Evolutionary conservation across 1,284 basidiomycete species (phyloP).

Genomic region (Malassezia furfur): DNA sequence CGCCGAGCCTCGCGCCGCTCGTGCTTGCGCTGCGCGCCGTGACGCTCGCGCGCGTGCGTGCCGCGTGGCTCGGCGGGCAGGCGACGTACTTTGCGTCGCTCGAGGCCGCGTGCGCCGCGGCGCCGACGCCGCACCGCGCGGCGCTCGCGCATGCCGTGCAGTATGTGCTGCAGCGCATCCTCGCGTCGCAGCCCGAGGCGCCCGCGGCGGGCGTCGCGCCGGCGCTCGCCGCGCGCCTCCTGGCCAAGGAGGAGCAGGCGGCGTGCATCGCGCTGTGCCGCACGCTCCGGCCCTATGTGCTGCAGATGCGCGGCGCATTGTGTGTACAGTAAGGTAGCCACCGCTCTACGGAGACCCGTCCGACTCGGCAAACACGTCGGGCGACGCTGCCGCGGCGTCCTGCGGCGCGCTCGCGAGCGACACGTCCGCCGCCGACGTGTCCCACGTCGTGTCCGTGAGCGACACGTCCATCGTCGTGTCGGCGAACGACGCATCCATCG

Average conservation of each 20-base stretch:
- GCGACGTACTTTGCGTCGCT: not conserved
- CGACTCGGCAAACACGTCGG: not conserved
- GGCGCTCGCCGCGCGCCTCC: conserved; percentile 4
- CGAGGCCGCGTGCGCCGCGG: not conserved
- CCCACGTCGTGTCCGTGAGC: not conserved
- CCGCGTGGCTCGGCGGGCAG: conserved; percentile 4
- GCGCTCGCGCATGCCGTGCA: not conserved
- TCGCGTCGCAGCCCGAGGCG: not conserved
- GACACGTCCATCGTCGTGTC: not conserved
- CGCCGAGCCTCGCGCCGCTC: conserved; percentile 3
- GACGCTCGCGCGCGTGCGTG: conserved; percentile 2
- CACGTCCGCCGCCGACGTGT: too few species aligned
- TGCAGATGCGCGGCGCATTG: conserved; percentile 5
- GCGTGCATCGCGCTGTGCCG: conserved; percentile 1
- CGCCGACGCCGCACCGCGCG: not conserved
- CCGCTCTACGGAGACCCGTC: not conserved
- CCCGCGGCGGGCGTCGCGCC: not conserved
- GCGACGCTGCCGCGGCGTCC: too few species aligned
- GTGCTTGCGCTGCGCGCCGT: conserved; percentile 10
- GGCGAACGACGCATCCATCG: not conserved
- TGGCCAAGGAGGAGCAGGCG: conserved; percentile 3
- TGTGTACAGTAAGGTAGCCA: not conserved
- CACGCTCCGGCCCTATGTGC: conserved; percentile 5
- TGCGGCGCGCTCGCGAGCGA: too few species aligned
- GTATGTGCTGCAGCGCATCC: conserved; percentile 1